phyloP scores from a whole-genome alignment of 176 grass and related monocot genomes.

The Triticum aestivum region DNA sequence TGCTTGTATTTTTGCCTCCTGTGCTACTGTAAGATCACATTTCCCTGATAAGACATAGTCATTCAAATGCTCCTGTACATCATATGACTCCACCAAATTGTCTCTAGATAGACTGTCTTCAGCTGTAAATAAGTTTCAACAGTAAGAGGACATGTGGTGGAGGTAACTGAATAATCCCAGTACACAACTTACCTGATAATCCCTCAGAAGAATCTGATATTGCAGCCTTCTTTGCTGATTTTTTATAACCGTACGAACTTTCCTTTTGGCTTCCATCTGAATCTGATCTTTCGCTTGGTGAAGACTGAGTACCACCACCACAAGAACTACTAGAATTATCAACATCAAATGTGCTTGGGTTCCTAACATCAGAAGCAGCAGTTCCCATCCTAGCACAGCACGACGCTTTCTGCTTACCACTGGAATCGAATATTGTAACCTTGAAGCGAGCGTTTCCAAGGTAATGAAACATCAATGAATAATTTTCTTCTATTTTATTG shows the following conservation, averaged over 20 bases:
- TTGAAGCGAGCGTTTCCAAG: slow-evolving; percentile 27
- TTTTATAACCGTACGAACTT: not conserved
- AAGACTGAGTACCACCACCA: not conserved
- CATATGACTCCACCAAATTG: not conserved
- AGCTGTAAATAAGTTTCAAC: not conserved
- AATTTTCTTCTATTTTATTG: slow-evolving; percentile 39
- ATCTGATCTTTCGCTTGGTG: not conserved
- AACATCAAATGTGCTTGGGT: not conserved
- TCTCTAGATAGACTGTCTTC: not conserved
- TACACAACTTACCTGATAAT: slow-evolving; percentile 20
- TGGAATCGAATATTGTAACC: slow-evolving; percentile 38
- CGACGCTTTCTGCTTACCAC: slow-evolving; percentile 33
- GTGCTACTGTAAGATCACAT: not conserved
- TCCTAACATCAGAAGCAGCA: not conserved
- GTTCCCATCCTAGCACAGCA: slow-evolving; percentile 21
- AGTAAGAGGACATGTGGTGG: not conserved
- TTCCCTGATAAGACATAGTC: slow-evolving; percentile 3
- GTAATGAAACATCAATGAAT: slow-evolving; percentile 38
- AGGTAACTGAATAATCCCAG: not conserved
- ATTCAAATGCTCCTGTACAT: not conserved
- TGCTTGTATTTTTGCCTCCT: not conserved
- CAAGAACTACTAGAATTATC: not conserved
- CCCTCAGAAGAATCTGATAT: slow-evolving; percentile 6
- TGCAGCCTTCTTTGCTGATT: not conserved
- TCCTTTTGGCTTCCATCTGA: not conserved